phyloP scores from a whole-genome alignment of 257 asterid genomes.

The Rhazya stricta region DNA sequence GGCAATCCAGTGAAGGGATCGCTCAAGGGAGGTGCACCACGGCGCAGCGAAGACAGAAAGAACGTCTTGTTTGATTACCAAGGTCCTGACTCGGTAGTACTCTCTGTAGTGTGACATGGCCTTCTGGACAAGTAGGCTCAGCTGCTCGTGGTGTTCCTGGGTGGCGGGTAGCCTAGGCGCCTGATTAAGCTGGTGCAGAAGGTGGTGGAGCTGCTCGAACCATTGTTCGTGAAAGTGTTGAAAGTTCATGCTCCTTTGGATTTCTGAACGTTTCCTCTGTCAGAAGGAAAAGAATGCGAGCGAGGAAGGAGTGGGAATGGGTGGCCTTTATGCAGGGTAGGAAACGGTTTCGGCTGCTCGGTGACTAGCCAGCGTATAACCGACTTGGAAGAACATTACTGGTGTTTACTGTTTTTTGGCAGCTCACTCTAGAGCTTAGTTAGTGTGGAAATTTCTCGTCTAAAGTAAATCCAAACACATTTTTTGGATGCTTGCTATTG shows the following conservation, averaged over 20 bases:
- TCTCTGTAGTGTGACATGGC: conserved; percentile 44
- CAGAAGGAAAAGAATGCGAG: no score
- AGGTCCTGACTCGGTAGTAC: conserved; percentile 50
- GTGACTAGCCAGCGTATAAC: no score
- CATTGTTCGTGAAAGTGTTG: conserved; percentile 50
- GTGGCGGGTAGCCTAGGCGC: conserved; percentile 31
- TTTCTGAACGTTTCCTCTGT: no score
- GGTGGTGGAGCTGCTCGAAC: conserved; percentile 44
- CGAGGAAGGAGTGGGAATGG: no score
- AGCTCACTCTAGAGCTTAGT: no score
- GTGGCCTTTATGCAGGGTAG: no score
- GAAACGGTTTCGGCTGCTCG: no score
- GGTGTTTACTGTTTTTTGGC: no score
- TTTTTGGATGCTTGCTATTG: no score
- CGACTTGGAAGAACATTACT: no score
- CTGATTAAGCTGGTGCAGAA: conserved; percentile 37
- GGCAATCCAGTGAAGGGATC: conserved; percentile 72
- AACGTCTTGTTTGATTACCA: conserved; percentile 37
- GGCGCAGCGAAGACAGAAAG: conserved; percentile 48
- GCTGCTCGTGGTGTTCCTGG: conserved; percentile 33
- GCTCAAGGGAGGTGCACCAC: conserved; percentile 61
- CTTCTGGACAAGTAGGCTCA: conserved; percentile 36
- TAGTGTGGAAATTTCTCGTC: no score
- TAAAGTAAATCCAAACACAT: no score
- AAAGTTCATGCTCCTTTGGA: conserved; percentile 30